Conservation (phyloP, 2,329 filamentous ascomycete species). For the Ophiostoma triangulosporum region DNA sequence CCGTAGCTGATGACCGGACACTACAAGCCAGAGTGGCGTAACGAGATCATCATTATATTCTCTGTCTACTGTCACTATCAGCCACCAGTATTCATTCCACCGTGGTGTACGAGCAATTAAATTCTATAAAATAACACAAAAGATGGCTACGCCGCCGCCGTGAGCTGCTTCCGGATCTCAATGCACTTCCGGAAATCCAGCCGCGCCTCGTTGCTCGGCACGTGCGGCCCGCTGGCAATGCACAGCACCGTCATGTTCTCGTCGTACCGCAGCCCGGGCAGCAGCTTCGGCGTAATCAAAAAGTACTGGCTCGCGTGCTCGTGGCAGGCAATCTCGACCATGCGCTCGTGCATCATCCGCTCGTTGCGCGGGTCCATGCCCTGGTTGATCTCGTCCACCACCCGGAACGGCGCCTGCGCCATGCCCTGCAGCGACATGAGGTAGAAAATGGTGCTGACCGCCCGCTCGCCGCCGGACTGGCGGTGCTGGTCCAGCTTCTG, state of each 20-base stretch:
- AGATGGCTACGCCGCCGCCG: neutral
- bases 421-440: conserved; percentile 95
- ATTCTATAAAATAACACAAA: neutral
- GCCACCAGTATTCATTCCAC: too few relatives aligned
- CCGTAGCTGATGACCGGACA: too few relatives aligned
- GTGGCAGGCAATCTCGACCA: conserved; percentile 93
- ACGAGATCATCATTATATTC: too few relatives aligned
- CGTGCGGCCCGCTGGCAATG: conserved; percentile 77
- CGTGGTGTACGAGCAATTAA: too few relatives aligned
- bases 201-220: conserved; percentile 40
- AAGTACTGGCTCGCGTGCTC: conserved; percentile 80
- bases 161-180: conserved; percentile 9
- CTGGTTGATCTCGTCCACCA: conserved; percentile 99
- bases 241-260: conserved; percentile 84
- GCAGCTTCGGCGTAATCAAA: conserved; percentile 90
- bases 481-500: conserved; percentile 81
- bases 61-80: too few relatives aligned
- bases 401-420: conserved; percentile 87
- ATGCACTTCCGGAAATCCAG: conserved; percentile 30
- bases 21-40: too few relatives aligned
- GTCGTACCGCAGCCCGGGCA: conserved; percentile 75
- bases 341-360: conserved; percentile 91
- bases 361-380: conserved; percentile 99
- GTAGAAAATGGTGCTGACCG: conserved; percentile 96
- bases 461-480: conserved; percentile 90